phyloP scores from a whole-genome alignment of 345 rosid species.

The Mangifera indica region DNA sequence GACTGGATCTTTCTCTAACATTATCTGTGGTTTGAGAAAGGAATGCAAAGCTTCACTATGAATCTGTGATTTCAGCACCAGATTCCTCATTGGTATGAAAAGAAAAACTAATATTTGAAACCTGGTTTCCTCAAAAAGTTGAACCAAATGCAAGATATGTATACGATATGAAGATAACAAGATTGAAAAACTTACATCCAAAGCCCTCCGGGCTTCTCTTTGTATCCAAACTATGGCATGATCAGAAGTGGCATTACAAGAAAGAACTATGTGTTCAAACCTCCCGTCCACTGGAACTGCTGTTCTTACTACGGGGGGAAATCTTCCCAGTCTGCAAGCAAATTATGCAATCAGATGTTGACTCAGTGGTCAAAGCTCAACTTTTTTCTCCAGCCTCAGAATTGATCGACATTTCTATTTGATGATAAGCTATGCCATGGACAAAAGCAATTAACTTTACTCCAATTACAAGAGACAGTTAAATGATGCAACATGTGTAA shows the following conservation, averaged over 20 bases:
- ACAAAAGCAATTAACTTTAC: neutral
- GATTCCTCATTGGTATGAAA: neutral
- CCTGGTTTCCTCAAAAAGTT: no score
- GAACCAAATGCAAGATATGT: no score
- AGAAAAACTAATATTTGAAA: no score
- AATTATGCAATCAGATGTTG: conserved; percentile 2
- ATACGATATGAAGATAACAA: neutral
- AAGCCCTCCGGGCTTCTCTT: conserved; percentile 79
- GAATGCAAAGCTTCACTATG: neutral
- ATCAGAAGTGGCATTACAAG: conserved; percentile 94
- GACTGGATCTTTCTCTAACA: conserved; percentile 63
- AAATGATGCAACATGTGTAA: neutral
- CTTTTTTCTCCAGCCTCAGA: neutral
- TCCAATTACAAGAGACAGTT: neutral
- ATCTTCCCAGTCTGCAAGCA: conserved; percentile 68
- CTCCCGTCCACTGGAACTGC: conserved; percentile 97
- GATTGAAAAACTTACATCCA: conserved; percentile 49
- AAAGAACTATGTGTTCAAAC: conserved; percentile 91
- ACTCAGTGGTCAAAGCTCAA: conserved; percentile 5
- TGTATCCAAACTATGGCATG: conserved; percentile 91
- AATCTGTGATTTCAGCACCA: neutral
- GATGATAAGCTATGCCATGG: neutral
- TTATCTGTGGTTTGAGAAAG: conserved; percentile 38
- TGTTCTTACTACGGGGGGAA: conserved; percentile 84
- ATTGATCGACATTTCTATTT: neutral